These are phyloP conservation scores for Iberis pinnata DNA, from an alignment of 345 rosid genomes.

Conservation along the genomic window DNA sequence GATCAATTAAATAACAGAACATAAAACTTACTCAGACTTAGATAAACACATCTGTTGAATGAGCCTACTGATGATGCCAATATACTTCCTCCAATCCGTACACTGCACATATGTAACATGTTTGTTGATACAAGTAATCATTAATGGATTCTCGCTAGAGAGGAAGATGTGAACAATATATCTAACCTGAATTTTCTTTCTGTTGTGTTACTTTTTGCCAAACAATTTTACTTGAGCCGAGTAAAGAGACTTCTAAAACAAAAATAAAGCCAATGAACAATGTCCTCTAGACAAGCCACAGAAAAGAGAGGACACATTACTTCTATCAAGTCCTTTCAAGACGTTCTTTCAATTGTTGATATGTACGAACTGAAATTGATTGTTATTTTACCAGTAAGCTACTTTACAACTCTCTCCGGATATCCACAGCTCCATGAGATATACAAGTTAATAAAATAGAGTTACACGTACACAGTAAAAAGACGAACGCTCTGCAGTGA, in stretches of 20 bases:
- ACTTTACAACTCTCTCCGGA: conserved; percentile 87
- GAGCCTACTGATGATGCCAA: conserved; percentile 98
- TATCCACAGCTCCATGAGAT: conserved; percentile 97
- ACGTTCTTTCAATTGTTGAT: conserved; percentile 91
- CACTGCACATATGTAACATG: conserved; percentile 46
- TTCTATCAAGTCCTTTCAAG: conserved; percentile 95
- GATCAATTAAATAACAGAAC: neutral
- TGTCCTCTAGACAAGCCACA: neutral
- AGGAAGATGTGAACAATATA: conserved; percentile 9
- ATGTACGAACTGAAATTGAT: neutral
- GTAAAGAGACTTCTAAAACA: conserved; percentile 90
- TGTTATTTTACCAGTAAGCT: conserved; percentile 70
- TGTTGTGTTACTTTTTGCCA: conserved; percentile 85
- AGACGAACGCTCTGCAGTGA: conserved; percentile 35
- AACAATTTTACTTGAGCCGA: conserved; percentile 94
- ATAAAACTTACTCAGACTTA: conserved; percentile 33
- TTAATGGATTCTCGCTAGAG: neutral
- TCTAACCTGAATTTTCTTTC: conserved; percentile 88
- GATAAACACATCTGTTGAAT: conserved; percentile 99
- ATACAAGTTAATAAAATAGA: conserved; percentile 21
- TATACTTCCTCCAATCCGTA: conserved; percentile 98
- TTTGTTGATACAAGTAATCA: neutral
- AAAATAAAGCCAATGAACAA: conserved; percentile 5
- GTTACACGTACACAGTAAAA: neutral
- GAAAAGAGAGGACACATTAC: conserved; percentile 31